These are phyloP conservation scores for Calonectria multiphialidica DNA, from an alignment of 2,329 filamentous ascomycete species.

Conservation along the genomic window DNA sequence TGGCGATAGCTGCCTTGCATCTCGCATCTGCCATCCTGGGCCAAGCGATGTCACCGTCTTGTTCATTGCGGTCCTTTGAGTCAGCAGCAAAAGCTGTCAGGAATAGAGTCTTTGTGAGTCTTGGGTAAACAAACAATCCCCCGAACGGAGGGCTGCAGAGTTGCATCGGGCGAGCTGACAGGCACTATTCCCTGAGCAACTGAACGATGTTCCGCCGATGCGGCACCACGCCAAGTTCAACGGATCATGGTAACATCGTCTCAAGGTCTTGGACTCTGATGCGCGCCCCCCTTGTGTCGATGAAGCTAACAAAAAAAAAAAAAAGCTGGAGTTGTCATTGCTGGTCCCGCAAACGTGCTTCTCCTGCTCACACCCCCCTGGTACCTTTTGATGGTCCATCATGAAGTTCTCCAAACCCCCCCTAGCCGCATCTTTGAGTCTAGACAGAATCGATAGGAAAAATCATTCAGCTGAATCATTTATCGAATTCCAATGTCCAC, in stretches of 20 bases:
- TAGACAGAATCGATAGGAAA: not conserved
- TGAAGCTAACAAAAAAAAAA: not conserved
- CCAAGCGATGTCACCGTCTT: constrained; percentile 10
- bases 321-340: not conserved
- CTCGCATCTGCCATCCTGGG: constrained; percentile 2
- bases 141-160: not conserved
- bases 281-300: not conserved
- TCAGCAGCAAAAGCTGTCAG: not conserved
- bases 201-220: constrained; percentile 7
- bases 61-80: not conserved
- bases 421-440: not conserved
- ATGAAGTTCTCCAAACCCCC: not conserved
- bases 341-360: not conserved
- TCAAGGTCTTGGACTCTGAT: not conserved
- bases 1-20: constrained; percentile 15
- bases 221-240: not conserved
- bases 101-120: not conserved
- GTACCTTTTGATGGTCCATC: not conserved
- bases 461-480: not conserved
- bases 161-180: not conserved
- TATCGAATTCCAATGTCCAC: not conserved
- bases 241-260: not conserved
- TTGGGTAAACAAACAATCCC: not conserved
- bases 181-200: not conserved
- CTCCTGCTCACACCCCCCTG: not conserved